phyloP scores from a whole-genome alignment of 2,329 filamentous ascomycete species.

The Neurospora sp. region DNA sequence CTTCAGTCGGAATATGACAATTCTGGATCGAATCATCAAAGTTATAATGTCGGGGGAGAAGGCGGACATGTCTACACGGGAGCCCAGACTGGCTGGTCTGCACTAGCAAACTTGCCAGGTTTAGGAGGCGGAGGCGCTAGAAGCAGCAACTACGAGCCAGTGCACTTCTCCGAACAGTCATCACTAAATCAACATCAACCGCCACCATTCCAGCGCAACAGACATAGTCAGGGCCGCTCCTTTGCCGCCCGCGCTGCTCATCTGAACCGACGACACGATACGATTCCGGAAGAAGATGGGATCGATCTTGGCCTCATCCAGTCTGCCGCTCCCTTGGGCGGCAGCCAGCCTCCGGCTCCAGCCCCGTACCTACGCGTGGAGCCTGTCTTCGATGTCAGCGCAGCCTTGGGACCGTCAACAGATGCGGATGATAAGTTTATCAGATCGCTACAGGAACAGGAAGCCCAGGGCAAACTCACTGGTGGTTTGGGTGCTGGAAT shows the following conservation, averaged over 20 bases:
- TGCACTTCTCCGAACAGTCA: slow-evolving; percentile 2
- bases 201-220: background rate
- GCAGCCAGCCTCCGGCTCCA: slow-evolving; percentile 20
- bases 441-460: slow-evolving; percentile 37
- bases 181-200: slow-evolving; percentile 1
- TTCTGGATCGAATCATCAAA: background rate
- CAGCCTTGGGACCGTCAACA: slow-evolving; percentile 34
- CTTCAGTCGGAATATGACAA: slow-evolving; percentile 23
- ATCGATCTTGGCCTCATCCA: slow-evolving; percentile 30
- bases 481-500: slow-evolving; percentile 49
- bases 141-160: slow-evolving; percentile 14
- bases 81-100: slow-evolving; percentile 11
- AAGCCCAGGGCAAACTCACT: slow-evolving; percentile 44
- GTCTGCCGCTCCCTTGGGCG: slow-evolving; percentile 31
- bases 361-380: slow-evolving; percentile 16
- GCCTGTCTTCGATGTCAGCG: slow-evolving; percentile 35
- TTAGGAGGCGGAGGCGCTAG: background rate
- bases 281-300: slow-evolving; percentile 29
- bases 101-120: slow-evolving; percentile 6
- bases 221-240: slow-evolving; percentile 4
- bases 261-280: slow-evolving; percentile 17
- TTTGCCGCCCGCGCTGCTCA: slow-evolving; percentile 6
- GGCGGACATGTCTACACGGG: slow-evolving; percentile 15
- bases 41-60: slow-evolving; percentile 6
- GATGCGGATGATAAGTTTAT: slow-evolving; percentile 35